Percentiles rank a stretch among this genome's conserved stretches.
Evolutionary conservation across 306 rosid genomes (phyloP).

Genomic region (Quercus variabilis): DNA sequence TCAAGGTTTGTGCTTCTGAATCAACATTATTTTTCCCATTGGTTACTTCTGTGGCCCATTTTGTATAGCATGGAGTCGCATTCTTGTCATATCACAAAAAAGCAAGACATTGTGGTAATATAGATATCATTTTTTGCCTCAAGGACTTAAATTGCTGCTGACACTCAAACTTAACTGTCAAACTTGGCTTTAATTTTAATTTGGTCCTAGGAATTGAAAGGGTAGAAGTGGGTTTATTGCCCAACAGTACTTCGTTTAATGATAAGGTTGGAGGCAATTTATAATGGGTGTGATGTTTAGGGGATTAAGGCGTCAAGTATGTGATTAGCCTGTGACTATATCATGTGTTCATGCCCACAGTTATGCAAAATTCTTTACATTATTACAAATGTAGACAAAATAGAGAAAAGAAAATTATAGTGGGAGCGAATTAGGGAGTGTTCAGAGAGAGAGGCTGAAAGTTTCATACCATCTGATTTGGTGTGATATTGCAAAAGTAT

Average conservation of each 20-base stretch:
- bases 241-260: not conserved
- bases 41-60: not conserved
- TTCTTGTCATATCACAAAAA: not conserved
- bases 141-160: not conserved
- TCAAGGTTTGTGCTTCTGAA: constrained; percentile 66
- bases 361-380: too few species aligned
- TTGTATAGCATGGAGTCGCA: not conserved
- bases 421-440: too few species aligned
- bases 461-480: too few species aligned
- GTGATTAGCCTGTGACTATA: not conserved
- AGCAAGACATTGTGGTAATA: not conserved
- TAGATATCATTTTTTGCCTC: not conserved
- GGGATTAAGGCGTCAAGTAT: not conserved
- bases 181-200: not conserved
- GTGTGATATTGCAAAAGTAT: not conserved
- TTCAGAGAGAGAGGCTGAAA: too few species aligned
- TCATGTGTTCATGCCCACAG: not conserved
- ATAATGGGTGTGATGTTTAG: not conserved
- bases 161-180: not conserved
- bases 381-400: too few species aligned
- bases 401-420: too few species aligned
- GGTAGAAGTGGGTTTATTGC: not conserved
- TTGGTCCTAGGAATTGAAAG: not conserved
- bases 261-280: not conserved
- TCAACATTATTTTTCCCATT: constrained; percentile 8